A percentile compares a stretch with the other conserved stretches of the same genome.
Evolutionary conservation across 2,329 filamentous ascomycete genomes (phyloP).

Genomic region (Cercospora brassicicola): DNA sequence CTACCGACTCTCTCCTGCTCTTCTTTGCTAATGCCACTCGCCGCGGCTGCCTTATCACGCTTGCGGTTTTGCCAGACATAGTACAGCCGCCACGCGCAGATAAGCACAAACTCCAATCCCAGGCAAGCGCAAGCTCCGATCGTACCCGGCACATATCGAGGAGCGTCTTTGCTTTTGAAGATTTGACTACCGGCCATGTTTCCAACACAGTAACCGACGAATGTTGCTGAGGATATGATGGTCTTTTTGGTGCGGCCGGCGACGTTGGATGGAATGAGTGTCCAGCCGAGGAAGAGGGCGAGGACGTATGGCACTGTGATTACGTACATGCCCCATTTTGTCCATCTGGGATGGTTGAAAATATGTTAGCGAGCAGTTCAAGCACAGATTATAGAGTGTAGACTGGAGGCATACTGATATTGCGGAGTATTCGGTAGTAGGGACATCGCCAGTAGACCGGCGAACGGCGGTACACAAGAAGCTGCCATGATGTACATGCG

Average conservation of each 20-base stretch:
- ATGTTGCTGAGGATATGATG: conserved; percentile 48
- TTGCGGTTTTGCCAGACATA: conserved; percentile 45
- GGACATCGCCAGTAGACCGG: conserved; percentile 40
- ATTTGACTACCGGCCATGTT: conserved; percentile 53
- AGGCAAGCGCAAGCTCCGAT: conserved; percentile 43
- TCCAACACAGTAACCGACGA: conserved; percentile 51
- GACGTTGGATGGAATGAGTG: conserved; percentile 47
- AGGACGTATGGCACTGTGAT: conserved; percentile 39
- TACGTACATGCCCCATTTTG: conserved; percentile 41
- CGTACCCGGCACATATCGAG: conserved; percentile 49
- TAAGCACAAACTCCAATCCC: conserved; percentile 37
- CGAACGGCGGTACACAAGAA: conserved; percentile 37
- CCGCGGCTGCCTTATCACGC: conserved; percentile 28
- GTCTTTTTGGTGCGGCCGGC: conserved; percentile 52
- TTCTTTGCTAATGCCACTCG: conserved; percentile 47
- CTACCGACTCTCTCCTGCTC: conserved; percentile 66
- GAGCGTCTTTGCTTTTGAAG: conserved; percentile 48
- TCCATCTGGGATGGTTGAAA: conserved; percentile 30
- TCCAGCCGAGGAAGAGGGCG: conserved; percentile 40
- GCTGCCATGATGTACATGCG: conserved; percentile 41
- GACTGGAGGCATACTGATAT: conserved; percentile 24
- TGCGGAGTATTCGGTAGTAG: conserved; percentile 37
- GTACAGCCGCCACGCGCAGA: conserved; percentile 44
- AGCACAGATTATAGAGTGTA: not conserved
- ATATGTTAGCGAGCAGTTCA: not conserved